Evolutionary conservation across 2,329 filamentous ascomycete species (phyloP), one percentile per base, ranked within the genome.

Genomic region (Alternaria angustiovoidea): DNA sequence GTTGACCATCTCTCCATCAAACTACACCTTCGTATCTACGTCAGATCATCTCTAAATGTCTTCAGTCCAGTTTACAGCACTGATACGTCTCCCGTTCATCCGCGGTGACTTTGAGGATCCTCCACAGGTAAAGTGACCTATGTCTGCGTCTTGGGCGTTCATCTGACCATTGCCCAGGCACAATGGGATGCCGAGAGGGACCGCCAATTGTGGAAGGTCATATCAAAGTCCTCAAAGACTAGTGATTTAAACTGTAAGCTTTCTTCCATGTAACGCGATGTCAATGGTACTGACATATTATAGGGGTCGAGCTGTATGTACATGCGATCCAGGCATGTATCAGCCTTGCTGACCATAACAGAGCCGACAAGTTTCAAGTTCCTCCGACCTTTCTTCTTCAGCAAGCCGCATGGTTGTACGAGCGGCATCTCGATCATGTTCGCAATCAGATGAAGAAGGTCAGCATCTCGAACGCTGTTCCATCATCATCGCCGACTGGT

Each of bases 381-480:
- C 90, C 92, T 26, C 88, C 96, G 59, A 86, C 93, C 41, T 98
- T 98, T 73, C 85, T 99, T 32, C 87, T 97, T 16, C 92, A 97
- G 75, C 93, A 99, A 79, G 93, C 93, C 64, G 93, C 93, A 78
- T 97, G 93, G 87, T 87, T 98, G 6, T 97, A 95, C 74, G 94
- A 98, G 76, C 86, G 92, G 52, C 93, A 98, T 80, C 87, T 96
- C 28, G 91, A 92, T 0, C 93, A 97, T 76, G 92, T 98, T 48
- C 88, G 92, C 67, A 93, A 91, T 20, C 93, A 97, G 80, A 93
- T 98, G 83, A 88, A 91, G 63, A 95, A 90, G 74, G 88, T 89
- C 43, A 88, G 86, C 3, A 85, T 81, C 57, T 87, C 87, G 4
- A 79, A 83, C 18, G 83, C 84, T 1, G 84, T 86, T 1, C 88